Conservation (phyloP, 768 basidiomycete genomes). For the Gymnopilus junonius region DNA sequence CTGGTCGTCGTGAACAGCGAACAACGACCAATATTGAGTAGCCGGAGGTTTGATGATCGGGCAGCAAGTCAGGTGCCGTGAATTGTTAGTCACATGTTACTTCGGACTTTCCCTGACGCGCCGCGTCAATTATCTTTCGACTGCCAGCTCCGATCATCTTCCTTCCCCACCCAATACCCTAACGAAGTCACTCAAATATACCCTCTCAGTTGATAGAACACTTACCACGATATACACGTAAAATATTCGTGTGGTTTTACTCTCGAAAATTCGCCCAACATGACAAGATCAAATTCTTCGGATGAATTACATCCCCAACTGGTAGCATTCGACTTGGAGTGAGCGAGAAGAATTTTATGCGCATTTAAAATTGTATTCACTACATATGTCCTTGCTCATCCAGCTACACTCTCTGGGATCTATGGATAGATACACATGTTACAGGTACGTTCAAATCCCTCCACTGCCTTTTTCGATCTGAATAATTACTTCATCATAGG, state of each 20-base stretch:
- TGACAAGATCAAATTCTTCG: neutral
- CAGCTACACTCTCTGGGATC: slow-evolving; percentile 85
- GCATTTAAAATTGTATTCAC: neutral
- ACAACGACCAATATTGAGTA: neutral
- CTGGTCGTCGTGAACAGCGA: neutral
- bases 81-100: neutral
- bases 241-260: neutral
- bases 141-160: neutral
- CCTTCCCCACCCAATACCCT: neutral
- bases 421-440: slow-evolving; percentile 87
- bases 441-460: slow-evolving; percentile 39
- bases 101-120: neutral
- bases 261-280: neutral
- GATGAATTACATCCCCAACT: slow-evolving; percentile 17
- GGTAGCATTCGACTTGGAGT: slow-evolving; percentile 26
- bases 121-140: neutral
- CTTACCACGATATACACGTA: neutral
- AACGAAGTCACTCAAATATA: neutral
- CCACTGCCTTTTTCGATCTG: neutral
- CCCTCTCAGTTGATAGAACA: neutral
- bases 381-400: neutral
- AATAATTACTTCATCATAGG: slow-evolving; percentile 31
- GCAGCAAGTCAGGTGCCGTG: neutral
- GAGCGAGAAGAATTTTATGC: neutral
- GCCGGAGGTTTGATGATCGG: neutral